Evolutionary conservation across 2,329 filamentous ascomycete species (phyloP).

Genomic region (Aspergillus ochraceus): DNA sequence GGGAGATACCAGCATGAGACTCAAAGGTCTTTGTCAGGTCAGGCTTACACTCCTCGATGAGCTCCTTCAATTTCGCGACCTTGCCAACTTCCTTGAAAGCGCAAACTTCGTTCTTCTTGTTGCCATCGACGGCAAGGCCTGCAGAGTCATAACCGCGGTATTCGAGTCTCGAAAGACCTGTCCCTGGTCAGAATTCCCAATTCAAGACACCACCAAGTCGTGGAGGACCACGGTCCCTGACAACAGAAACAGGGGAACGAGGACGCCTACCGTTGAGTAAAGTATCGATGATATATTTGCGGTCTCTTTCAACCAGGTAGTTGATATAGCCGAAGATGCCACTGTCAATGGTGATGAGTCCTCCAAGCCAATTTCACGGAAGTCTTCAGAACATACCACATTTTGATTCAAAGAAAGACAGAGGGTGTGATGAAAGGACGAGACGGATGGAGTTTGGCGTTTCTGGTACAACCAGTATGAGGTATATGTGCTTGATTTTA

Average conservation of each 20-base stretch:
- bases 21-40: constrained; percentile 93
- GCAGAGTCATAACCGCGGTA: constrained; percentile 99
- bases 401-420: constrained; percentile 21
- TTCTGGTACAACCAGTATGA: neutral
- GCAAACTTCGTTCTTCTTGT: constrained; percentile 97
- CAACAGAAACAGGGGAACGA: neutral
- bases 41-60: constrained; percentile 80
- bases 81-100: constrained; percentile 99
- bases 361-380: neutral
- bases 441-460: neutral
- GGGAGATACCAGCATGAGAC: constrained; percentile 96
- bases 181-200: neutral
- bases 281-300: constrained; percentile 93
- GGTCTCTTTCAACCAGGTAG: constrained; percentile 98
- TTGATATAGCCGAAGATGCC: constrained; percentile 87
- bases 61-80: constrained; percentile 91
- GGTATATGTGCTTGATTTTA: neutral
- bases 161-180: constrained; percentile 91
- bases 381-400: constrained; percentile 34
- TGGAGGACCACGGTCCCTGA: neutral
- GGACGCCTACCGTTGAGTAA: constrained; percentile 80
- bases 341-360: constrained; percentile 25
- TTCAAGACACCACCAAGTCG: constrained; percentile 5
- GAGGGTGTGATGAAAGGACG: constrained; percentile 1
- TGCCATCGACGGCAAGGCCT: constrained; percentile 90